Evolutionary conservation across 2,329 filamentous ascomycete genomes (phyloP).

Genomic region (Penicillium paneum): DNA sequence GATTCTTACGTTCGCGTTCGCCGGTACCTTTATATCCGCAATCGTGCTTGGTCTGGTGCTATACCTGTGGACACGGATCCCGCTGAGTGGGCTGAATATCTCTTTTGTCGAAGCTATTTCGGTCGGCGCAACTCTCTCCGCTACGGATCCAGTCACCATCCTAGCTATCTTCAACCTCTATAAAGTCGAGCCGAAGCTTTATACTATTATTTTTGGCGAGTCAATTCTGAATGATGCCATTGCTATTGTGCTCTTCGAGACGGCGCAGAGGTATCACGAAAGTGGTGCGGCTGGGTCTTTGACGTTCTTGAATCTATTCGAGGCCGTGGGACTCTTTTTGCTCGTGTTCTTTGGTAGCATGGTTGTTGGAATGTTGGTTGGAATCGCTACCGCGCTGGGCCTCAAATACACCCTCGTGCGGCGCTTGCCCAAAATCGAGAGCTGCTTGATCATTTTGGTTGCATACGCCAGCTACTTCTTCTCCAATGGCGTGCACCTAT

Average conservation of each 20-base stretch:
- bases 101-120: conserved; percentile 94
- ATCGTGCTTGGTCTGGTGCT: conserved; percentile 88
- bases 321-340: conserved; percentile 91
- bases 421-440: conserved; percentile 93
- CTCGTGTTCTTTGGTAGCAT: conserved; percentile 93
- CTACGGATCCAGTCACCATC: conserved; percentile 96
- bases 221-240: conserved; percentile 98
- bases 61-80: conserved; percentile 83
- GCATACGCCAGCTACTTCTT: conserved; percentile 98
- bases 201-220: conserved; percentile 98
- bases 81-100: conserved; percentile 79
- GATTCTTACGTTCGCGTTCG: conserved; percentile 96
- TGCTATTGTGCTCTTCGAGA: conserved; percentile 97
- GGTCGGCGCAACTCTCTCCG: conserved; percentile 91
- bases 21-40: conserved; percentile 93
- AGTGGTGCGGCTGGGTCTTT: conserved; percentile 62
- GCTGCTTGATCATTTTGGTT: conserved; percentile 87
- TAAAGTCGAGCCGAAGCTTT: conserved; percentile 97
- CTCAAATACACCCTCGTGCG: conserved; percentile 94
- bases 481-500: conserved; percentile 92
- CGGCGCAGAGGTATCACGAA: conserved; percentile 86
- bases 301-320: conserved; percentile 78
- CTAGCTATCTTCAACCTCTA: conserved; percentile 98
- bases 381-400: conserved; percentile 79
- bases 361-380: conserved; percentile 81